Percentiles rank a stretch among this genome's conserved stretches.
Evolutionary conservation across 164 flowering plant genomes (phyloP).

Genomic region (grape (Vitis vinifera)): ASM3070453v1 NC_081805.1:8289001-8289500

Average conservation of each 20-base stretch:
- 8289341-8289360: slow-evolving; percentile 53
- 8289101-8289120: slow-evolving; percentile 78
- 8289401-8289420: slow-evolving; percentile 47
- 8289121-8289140: slow-evolving; percentile 68
- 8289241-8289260: not conserved
- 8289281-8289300: slow-evolving; percentile 6
- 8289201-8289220: slow-evolving; percentile 34
- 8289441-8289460: slow-evolving; percentile 47
- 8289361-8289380: slow-evolving; percentile 46
- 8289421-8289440: slow-evolving; percentile 54
- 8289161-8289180: slow-evolving; percentile 48
- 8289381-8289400: slow-evolving; percentile 51
- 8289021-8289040: slow-evolving; percentile 69
- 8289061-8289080: slow-evolving; percentile 58
- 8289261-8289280: not conserved
- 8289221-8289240: not conserved
- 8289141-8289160: slow-evolving; percentile 66
- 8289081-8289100: slow-evolving; percentile 56
- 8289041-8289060: slow-evolving; percentile 49
- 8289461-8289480: slow-evolving; percentile 48
- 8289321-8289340: slow-evolving; percentile 47
- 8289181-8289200: not conserved
- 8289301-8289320: slow-evolving; percentile 34
- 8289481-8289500: slow-evolving; percentile 61
- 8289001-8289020: slow-evolving; percentile 51